Conservation (phyloP, 371 early-diverging fungal species). For the Rhizopus stolonifer region DNA sequence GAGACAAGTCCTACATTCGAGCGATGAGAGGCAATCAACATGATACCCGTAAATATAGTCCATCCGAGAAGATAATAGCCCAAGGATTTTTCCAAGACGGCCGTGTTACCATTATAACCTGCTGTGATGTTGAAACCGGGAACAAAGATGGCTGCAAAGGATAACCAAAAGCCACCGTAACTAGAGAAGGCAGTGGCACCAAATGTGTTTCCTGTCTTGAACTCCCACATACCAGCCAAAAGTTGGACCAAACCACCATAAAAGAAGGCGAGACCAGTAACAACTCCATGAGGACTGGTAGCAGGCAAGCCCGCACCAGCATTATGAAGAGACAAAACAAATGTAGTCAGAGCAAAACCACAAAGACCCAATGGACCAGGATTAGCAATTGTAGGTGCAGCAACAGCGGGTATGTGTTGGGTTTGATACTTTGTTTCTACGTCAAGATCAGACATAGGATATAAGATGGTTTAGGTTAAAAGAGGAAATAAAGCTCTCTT, state of each 20-base stretch:
- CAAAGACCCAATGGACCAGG: constrained; percentile 77
- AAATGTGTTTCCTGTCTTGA: constrained; percentile 72
- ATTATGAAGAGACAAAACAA: constrained; percentile 69
- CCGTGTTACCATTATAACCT: constrained; percentile 39
- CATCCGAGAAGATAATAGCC: constrained; percentile 73
- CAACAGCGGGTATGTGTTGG: constrained; percentile 14
- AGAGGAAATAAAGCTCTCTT: too few species aligned
- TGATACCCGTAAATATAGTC: constrained; percentile 68
- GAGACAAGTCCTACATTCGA: constrained; percentile 58
- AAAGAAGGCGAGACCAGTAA: constrained; percentile 71
- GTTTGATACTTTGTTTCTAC: constrained; percentile 24
- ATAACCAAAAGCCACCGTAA: constrained; percentile 78
- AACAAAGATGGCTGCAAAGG: constrained; percentile 59
- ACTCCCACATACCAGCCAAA: constrained; percentile 79
- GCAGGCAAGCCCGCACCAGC: constrained; percentile 63
- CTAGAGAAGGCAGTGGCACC: constrained; percentile 79
- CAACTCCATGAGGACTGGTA: constrained; percentile 54
- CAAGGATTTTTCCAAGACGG: constrained; percentile 54
- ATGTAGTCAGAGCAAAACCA: constrained; percentile 75
- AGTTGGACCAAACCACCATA: constrained; percentile 80
- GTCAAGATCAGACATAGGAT: constrained; percentile 5
- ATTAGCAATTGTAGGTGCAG: constrained; percentile 54
- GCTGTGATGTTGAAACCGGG: constrained; percentile 52
- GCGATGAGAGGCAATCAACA: constrained; percentile 69
- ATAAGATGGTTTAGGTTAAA: too few species aligned